Percentiles rank a stretch among this genome's conserved stretches.
Conservation (phyloP, 169 alveolate species). For the Plasmodium berghei region DNA sequence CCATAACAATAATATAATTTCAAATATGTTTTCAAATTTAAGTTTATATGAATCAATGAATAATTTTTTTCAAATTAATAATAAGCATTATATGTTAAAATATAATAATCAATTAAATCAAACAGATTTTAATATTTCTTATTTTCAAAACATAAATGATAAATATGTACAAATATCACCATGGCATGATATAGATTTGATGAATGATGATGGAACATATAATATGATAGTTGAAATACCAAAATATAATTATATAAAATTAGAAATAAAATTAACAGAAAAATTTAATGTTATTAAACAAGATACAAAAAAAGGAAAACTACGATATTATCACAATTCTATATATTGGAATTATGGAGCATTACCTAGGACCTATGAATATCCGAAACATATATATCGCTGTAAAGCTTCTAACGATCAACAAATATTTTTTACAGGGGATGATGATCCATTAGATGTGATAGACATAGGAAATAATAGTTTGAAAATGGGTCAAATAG, state of each 20-base stretch:
- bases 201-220: constrained; percentile 67
- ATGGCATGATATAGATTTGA: constrained; percentile 54
- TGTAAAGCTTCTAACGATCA: neutral
- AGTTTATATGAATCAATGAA: constrained; percentile 24
- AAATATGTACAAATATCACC: constrained; percentile 46
- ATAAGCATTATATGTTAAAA: constrained; percentile 51
- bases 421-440: constrained; percentile 39
- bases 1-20: constrained; percentile 61
- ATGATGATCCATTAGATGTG: constrained; percentile 62
- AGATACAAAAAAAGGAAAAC: constrained; percentile 66
- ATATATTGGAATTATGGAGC: constrained; percentile 75
- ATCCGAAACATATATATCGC: constrained; percentile 47
- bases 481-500: constrained; percentile 52
- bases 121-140: constrained; percentile 34
- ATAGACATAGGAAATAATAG: constrained; percentile 35
- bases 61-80: constrained; percentile 38
- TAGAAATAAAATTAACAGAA: constrained; percentile 54
- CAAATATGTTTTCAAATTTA: constrained; percentile 63
- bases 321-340: constrained; percentile 58
- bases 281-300: constrained; percentile 66
- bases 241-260: constrained; percentile 59
- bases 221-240: constrained; percentile 64
- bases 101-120: constrained; percentile 53
- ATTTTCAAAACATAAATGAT: constrained; percentile 38
- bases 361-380: constrained; percentile 53